These are phyloP conservation scores for Starmerella etchellsii DNA, from an alignment of 805 yeast genomes.

Conservation along the genomic window DNA sequence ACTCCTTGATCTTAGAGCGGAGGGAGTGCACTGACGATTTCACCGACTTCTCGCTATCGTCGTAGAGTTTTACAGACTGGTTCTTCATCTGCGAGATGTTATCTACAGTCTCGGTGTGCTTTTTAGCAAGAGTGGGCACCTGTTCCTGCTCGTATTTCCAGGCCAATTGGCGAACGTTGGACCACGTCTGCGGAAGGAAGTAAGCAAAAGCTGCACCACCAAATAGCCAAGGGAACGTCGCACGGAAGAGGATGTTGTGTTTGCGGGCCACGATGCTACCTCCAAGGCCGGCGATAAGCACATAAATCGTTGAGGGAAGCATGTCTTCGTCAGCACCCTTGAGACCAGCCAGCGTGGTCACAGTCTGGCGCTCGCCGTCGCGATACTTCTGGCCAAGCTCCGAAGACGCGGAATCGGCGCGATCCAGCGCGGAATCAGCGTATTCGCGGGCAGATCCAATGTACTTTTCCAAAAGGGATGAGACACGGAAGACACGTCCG, in stretches of 20 bases:
- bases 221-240: slow-evolving; percentile 43
- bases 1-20: slow-evolving; percentile 9
- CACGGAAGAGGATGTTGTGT: slow-evolving; percentile 43
- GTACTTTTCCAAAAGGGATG: slow-evolving; percentile 36
- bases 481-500: slow-evolving; percentile 46
- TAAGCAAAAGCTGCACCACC: slow-evolving; percentile 49
- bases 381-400: slow-evolving; percentile 39
- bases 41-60: slow-evolving; percentile 25
- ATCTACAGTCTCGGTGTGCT: slow-evolving; percentile 40
- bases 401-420: slow-evolving; percentile 33
- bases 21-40: slow-evolving; percentile 2
- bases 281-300: slow-evolving; percentile 53
- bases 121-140: slow-evolving; percentile 50
- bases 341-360: slow-evolving; percentile 48
- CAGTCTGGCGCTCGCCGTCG: slow-evolving; percentile 48
- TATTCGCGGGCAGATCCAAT: slow-evolving; percentile 39
- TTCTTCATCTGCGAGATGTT: slow-evolving; percentile 36
- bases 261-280: slow-evolving; percentile 67
- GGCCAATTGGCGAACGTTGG: slow-evolving; percentile 43
- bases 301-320: slow-evolving; percentile 57
- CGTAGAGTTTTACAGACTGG: slow-evolving; percentile 35
- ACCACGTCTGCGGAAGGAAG: slow-evolving; percentile 61
- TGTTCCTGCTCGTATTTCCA: slow-evolving; percentile 47
- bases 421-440: slow-evolving; percentile 27
- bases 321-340: slow-evolving; percentile 56